Evolutionary conservation across 768 basidiomycete genomes (phyloP).

Genomic region (Cytidiella melzeri): DNA sequence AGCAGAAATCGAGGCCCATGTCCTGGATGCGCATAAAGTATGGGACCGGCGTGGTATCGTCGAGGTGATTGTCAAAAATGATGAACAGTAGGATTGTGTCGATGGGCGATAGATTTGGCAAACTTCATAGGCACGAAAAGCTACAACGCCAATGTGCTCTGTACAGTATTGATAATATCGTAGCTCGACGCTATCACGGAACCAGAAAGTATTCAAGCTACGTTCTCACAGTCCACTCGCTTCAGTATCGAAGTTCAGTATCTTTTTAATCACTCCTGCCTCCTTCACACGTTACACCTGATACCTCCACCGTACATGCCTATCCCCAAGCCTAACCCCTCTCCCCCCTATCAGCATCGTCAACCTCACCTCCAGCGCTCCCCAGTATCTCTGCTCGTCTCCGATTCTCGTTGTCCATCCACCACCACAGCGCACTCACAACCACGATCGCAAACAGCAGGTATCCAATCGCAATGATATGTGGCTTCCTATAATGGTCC

Average conservation of each 20-base stretch:
- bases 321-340: conserved; percentile 25
- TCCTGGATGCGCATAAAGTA: too few species aligned
- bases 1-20: too few species aligned
- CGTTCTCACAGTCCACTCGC: background rate
- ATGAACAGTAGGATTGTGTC: too few species aligned
- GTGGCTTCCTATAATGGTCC: conserved; percentile 46
- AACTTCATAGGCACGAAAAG: background rate
- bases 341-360: conserved; percentile 18
- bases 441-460: conserved; percentile 41
- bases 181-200: background rate
- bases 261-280: background rate
- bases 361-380: background rate
- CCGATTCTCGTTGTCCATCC: conserved; percentile 46
- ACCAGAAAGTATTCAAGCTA: too few species aligned
- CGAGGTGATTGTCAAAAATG: too few species aligned
- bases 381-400: conserved; percentile 30
- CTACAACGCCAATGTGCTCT: background rate
- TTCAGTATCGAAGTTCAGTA: background rate
- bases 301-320: conserved; percentile 11
- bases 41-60: too few species aligned
- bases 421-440: conserved; percentile 38
- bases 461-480: conserved; percentile 57
- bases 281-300: background rate
- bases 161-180: background rate
- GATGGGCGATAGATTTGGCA: background rate